Base-by-base conservation (phyloP, 2,329 filamentous ascomycete species). In the Thermomyces lanuginosus region DNA sequence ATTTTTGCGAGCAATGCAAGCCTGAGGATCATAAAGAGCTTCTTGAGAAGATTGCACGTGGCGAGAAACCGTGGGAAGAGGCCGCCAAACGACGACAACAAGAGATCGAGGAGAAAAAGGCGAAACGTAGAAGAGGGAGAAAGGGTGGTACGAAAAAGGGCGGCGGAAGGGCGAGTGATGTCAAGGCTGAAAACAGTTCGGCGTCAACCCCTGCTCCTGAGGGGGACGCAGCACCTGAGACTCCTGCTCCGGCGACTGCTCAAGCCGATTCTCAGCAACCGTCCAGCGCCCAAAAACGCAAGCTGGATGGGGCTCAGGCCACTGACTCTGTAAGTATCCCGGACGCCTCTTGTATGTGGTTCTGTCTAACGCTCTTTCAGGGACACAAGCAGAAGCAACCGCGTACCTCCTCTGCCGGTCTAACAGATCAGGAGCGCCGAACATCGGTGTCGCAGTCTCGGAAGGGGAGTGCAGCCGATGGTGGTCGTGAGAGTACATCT, bases 1-100 rank as follows among this genome's bases (percentile, higher is more conserved):
- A 98, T 58, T 91, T 77, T 55, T 98, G 89, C 56, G 89, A 98
- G 54, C 62, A 76, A 53, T 95, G 89, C 59, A 68, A 69, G 27
- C 89, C 89, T 1, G 68, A 82, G 30, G 72, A 84, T 36, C 89
- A 98, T 56, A 72, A 71, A 39, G 73, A 76, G 34, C 69, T 93
- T 2, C 57, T 98, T 3, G 75, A 75, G 7, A 80, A 76, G 31
- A 76, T 93, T 30, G 69, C 64, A 11, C 69, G 67, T 21, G 89
- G 86, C 4, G 81, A 92, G 55, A 77, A 74, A 52, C 78, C 82
- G 0, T 95, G 89, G 89, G 76, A 84, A 46, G 69, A 68, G 28
- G 61, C 71, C 19, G 69, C 72, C 8, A 68, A 66, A 40, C 60
- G 58, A 26, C 66, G 75, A 40, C 70, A 76, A 41, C 67, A 69